Conservation (phyloP, 371 early-diverging fungal species). For the Lichtheimia ornata region DNA sequence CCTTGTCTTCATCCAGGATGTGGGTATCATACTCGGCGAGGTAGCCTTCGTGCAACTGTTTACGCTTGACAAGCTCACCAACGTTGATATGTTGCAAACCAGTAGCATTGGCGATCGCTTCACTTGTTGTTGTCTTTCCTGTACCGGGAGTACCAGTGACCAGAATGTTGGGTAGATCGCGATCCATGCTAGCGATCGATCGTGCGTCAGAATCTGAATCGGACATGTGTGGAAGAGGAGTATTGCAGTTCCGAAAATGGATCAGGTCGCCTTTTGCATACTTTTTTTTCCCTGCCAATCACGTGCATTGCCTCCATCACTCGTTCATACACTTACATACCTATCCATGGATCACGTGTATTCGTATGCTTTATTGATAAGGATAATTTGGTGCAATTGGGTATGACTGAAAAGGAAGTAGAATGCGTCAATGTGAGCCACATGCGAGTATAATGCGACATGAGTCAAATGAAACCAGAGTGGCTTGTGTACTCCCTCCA, state of each 20-base stretch:
- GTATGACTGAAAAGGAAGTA: too few species aligned
- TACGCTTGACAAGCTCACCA: constrained; percentile 86
- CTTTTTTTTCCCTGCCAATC: too few species aligned
- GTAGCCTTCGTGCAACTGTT: constrained; percentile 85
- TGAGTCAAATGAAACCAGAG: not conserved
- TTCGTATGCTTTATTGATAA: too few species aligned
- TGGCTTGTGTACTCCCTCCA: not conserved
- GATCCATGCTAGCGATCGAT: constrained; percentile 19
- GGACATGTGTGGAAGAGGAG: constrained; percentile 6
- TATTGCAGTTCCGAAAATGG: not conserved
- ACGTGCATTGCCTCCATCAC: too few species aligned
- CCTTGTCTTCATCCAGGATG: constrained; percentile 92
- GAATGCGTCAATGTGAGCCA: not conserved
- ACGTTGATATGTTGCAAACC: constrained; percentile 85
- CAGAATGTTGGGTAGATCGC: constrained; percentile 81
- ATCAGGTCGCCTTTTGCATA: too few species aligned
- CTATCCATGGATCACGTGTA: too few species aligned
- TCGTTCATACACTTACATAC: too few species aligned
- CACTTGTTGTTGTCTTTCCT: constrained; percentile 94
- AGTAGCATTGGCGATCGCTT: constrained; percentile 74
- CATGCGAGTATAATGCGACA: not conserved
- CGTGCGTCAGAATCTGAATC: constrained; percentile 18
- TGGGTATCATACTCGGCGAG: constrained; percentile 90
- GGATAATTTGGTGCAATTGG: too few species aligned
- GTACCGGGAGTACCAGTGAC: constrained; percentile 99